Conservation (phyloP, 192 early-diverging fungal species). For the Chytriomyces hyalinus region DNA sequence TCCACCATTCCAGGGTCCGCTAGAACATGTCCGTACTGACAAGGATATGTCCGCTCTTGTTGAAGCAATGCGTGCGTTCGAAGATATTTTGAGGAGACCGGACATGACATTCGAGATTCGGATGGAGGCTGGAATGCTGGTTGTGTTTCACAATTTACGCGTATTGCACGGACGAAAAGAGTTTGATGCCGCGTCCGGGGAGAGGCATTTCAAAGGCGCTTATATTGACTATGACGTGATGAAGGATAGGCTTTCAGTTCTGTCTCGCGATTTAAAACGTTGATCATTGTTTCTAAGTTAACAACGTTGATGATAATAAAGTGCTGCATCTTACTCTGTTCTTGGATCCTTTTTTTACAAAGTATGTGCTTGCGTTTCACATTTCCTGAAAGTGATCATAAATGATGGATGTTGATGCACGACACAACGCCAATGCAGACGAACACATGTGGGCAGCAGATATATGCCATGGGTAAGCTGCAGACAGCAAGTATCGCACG, state of each 20-base stretch:
- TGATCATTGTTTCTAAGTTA: not conserved
- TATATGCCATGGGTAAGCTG: too few species aligned
- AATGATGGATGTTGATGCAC: too few species aligned
- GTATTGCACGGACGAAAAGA: slow-evolving; percentile 77
- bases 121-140: slow-evolving; percentile 71
- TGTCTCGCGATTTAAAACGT: not conserved
- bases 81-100: slow-evolving; percentile 60
- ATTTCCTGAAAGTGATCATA: too few species aligned
- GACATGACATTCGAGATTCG: slow-evolving; percentile 63
- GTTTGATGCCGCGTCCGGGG: slow-evolving; percentile 74
- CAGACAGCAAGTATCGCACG: too few species aligned
- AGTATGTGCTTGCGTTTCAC: too few species aligned
- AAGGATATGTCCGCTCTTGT: slow-evolving; percentile 65
- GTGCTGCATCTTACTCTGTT: too few species aligned
- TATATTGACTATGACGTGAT: slow-evolving; percentile 65
- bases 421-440: too few species aligned
- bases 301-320: too few species aligned
- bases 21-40: slow-evolving; percentile 50
- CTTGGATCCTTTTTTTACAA: too few species aligned
- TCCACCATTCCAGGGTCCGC: slow-evolving; percentile 84
- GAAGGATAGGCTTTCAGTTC: slow-evolving; percentile 44
- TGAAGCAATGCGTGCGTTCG: slow-evolving; percentile 66
- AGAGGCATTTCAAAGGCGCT: slow-evolving; percentile 76
- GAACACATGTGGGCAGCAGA: too few species aligned
- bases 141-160: slow-evolving; percentile 79